Conservation (phyloP, 73 alveolate species). For the Paramecium pentaurelia region DNA sequence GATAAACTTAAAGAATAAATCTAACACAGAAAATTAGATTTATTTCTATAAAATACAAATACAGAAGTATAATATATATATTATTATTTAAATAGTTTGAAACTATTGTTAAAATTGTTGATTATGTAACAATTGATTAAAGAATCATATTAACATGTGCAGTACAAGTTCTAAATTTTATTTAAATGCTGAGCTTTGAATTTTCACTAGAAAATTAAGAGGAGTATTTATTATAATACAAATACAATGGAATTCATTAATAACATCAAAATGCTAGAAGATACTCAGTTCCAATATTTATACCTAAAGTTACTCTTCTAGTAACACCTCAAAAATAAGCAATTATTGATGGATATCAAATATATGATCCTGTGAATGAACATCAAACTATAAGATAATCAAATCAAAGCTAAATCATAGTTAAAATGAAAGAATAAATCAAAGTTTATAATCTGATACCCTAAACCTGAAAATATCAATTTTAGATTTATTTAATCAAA, state of each 20-base stretch:
- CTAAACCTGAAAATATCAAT: not conserved
- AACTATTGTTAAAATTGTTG: conserved; percentile 4
- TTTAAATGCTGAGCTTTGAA: conserved; percentile 4
- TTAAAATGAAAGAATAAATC: conserved; percentile 5
- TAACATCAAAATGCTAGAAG: not conserved
- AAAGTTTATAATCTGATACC: not conserved
- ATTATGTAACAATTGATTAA: not conserved
- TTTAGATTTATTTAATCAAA: not conserved
- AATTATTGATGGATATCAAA: not conserved
- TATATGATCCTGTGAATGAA: conserved; percentile 20
- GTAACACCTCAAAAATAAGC: not conserved
- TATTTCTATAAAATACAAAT: not conserved
- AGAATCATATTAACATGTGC: not conserved
- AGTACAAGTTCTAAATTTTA: not conserved
- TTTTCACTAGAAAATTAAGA: not conserved
- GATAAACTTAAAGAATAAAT: not conserved
- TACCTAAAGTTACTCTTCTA: not conserved
- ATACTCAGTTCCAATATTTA: not conserved
- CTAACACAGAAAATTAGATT: not conserved
- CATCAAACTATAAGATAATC: not conserved
- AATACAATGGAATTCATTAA: not conserved
- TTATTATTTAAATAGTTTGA: not conserved
- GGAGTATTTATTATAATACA: not conserved
- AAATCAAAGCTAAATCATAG: not conserved
- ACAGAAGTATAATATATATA: not conserved